Conservation (phyloP, 2,329 filamentous ascomycete genomes). For the Orbilia ellipsospora region DNA sequence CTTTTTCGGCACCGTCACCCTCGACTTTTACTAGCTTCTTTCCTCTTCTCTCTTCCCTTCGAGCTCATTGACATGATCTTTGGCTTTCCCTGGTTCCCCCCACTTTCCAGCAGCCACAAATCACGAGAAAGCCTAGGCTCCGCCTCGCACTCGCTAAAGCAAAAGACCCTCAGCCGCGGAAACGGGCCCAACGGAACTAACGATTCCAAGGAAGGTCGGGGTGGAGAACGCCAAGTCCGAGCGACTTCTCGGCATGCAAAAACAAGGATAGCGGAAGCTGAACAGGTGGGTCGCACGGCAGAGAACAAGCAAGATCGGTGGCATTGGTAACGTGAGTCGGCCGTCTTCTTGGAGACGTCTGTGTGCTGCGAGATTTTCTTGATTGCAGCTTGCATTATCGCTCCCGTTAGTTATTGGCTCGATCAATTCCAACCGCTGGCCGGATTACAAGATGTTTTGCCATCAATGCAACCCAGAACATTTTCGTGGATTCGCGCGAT, state of each 20-base stretch:
- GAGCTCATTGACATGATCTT: constrained; percentile 8
- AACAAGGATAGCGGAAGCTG: constrained; percentile 33
- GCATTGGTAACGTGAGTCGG: neutral
- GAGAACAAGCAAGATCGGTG: constrained; percentile 8
- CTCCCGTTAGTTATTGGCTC: neutral
- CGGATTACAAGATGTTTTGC: no score
- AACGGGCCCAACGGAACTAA: constrained; percentile 43
- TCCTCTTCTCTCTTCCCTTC: neutral
- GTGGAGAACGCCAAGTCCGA: constrained; percentile 23
- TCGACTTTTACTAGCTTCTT: neutral
- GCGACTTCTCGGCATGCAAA: constrained; percentile 24
- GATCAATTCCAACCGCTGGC: neutral
- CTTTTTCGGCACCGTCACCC: constrained; percentile 18
- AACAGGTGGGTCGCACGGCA: constrained; percentile 49
- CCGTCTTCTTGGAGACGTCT: constrained; percentile 21
- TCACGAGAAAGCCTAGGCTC: constrained; percentile 34
- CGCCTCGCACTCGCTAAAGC: constrained; percentile 46
- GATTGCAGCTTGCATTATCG: neutral
- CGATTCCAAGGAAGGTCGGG: constrained; percentile 2
- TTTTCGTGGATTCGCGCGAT: neutral
- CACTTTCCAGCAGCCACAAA: neutral
- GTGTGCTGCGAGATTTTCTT: constrained; percentile 2
- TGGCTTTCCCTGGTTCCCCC: constrained; percentile 3
- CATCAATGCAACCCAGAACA: constrained; percentile 9
- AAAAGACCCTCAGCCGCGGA: constrained; percentile 44